Base-by-base conservation (phyloP, 106 monocot genomes). In the Dendrobium huoshanense region DNA sequence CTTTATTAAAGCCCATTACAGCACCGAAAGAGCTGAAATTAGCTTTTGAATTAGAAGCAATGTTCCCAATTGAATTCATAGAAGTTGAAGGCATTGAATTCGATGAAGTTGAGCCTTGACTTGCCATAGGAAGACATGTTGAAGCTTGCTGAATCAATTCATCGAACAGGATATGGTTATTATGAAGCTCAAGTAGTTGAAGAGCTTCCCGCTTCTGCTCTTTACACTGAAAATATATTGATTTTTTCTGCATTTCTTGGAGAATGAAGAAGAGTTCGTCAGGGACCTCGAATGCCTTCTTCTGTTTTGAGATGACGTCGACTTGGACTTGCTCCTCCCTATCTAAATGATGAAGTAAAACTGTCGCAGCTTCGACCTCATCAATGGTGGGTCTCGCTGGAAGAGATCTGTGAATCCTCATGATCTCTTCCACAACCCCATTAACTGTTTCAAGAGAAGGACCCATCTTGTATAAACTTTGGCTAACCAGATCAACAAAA, bases 171-270 rank as follows among this genome's bases (percentile, higher is more conserved):
- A 6, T 19, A 65, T 88, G 82, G 18, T 45, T 33, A 73, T 67
- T 83, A 29, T 85, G 79, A 7, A 85, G 51, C n/a, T 85, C 88
- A n/a, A 88, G 77, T 10, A 88, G 55, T 20, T 67, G 79, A 42
- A 79, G 4, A 10, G 85, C 85, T 59, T 88, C 85, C 41, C 85
- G 82, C 77, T 85, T 88, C 85, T 83, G 79, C 64, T 88, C 88
- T 44, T 72, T 80, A 64, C 64, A 43, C 48, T 80, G 72, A 41
- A 85, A 85, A 3, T 4, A 27, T 2, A 65, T 77, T 65, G 82
- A 76, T 15, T 17, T 78, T 80, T 76, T 82, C 80, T 85, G 81
- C 88, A 88, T 85, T 80, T 85, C 85, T 41, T 80, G 79, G 8
- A 88, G 80, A 42, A 88, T 59, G 48, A 58, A 79, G 65, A 88